phyloP scores from a whole-genome alignment of 1,284 basidiomycete species.

The Kwoniella shivajii region DNA sequence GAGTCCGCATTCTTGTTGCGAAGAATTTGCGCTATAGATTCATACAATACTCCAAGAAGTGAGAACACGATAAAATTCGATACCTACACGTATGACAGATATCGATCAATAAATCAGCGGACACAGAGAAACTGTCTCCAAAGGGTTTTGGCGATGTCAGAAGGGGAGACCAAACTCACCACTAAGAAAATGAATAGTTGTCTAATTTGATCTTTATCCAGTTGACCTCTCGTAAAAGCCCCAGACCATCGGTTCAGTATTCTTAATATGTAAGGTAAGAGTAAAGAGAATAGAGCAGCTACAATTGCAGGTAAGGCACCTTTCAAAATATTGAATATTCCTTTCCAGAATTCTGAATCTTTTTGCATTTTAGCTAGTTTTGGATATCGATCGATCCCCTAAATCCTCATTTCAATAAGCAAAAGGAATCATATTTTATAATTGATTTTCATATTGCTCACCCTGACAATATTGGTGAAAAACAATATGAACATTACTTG shows the following conservation, averaged over 20 bases:
- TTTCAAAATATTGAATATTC: constrained; percentile 28
- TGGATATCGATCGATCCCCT: constrained; percentile 23
- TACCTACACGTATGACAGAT: constrained; percentile 13
- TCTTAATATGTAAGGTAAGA: constrained; percentile 40
- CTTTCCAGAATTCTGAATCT: constrained; percentile 27
- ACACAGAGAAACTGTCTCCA: too few relatives aligned
- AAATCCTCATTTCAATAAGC: not conserved
- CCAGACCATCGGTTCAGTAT: constrained; percentile 36
- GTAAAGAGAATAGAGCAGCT: constrained; percentile 33
- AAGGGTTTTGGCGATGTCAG: too few relatives aligned
- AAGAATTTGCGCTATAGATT: constrained; percentile 32
- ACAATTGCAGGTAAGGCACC: constrained; percentile 34
- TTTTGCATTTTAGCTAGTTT: constrained; percentile 18
- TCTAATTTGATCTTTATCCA: constrained; percentile 39
- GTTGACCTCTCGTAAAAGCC: constrained; percentile 34
- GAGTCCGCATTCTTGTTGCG: constrained; percentile 26
- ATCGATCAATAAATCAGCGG: not conserved
- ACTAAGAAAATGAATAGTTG: constrained; percentile 39
- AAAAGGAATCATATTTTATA: not conserved
- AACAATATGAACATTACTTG: constrained; percentile 37
- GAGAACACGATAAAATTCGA: constrained; percentile 45
- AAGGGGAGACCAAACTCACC: constrained; percentile 13
- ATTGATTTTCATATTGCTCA: constrained; percentile 14
- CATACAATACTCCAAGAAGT: constrained; percentile 36
- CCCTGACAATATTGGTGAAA: constrained; percentile 34